phyloP scores from a whole-genome alignment of 2,329 filamentous ascomycete genomes.

The Neopestalotiopsis clavispora region DNA sequence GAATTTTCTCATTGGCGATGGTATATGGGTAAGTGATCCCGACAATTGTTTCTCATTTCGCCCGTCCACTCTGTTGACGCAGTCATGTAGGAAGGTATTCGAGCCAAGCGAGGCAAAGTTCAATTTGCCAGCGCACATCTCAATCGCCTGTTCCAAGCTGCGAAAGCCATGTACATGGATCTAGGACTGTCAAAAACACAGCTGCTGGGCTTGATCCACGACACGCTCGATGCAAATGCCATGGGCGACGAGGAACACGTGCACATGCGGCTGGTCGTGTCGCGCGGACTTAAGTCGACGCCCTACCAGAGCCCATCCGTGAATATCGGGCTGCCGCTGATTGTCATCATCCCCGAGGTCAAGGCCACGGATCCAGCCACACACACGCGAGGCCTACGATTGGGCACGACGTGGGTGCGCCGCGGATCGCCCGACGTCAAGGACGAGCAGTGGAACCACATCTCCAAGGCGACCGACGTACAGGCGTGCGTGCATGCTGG shows the following conservation, averaged over 20 bases:
- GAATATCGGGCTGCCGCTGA: slow-evolving; percentile 33
- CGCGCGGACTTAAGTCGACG: slow-evolving; percentile 32
- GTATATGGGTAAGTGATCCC: slow-evolving; percentile 28
- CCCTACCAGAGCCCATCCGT: slow-evolving; percentile 34
- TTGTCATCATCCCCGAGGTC: slow-evolving; percentile 36
- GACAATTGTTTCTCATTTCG: neutral
- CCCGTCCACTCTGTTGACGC: neutral
- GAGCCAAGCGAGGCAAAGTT: slow-evolving; percentile 27
- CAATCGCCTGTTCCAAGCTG: slow-evolving; percentile 33
- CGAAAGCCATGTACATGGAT: slow-evolving; percentile 36
- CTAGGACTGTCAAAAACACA: slow-evolving; percentile 31
- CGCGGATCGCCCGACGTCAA: slow-evolving; percentile 36
- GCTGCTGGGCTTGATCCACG: slow-evolving; percentile 28
- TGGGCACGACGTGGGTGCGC: slow-evolving; percentile 34
- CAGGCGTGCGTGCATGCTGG: slow-evolving; percentile 36
- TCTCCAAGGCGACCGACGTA: slow-evolving; percentile 37
- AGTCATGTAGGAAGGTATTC: slow-evolving; percentile 29
- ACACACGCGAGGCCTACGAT: slow-evolving; percentile 28
- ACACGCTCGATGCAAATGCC: slow-evolving; percentile 32
- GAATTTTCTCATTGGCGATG: slow-evolving; percentile 33
- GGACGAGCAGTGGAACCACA: slow-evolving; percentile 38
- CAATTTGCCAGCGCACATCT: slow-evolving; percentile 35
- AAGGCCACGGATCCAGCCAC: slow-evolving; percentile 30
- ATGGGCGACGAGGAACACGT: slow-evolving; percentile 33
- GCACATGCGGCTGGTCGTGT: slow-evolving; percentile 35